phyloP scores from a whole-genome alignment of 2,329 filamentous ascomycete genomes.

The Salinomyces thailandicus region DNA sequence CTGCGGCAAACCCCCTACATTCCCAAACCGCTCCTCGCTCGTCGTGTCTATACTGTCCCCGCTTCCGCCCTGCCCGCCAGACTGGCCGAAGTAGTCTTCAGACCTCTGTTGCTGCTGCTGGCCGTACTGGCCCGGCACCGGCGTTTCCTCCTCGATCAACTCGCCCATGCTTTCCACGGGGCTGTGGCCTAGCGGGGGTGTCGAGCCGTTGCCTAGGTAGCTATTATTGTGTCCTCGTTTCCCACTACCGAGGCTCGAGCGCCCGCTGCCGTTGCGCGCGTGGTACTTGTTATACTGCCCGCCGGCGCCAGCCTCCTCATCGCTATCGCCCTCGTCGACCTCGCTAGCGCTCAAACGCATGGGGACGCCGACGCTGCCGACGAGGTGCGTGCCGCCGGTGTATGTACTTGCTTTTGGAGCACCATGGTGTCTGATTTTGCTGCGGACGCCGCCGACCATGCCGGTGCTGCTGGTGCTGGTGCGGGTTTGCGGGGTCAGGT shows the following conservation, averaged over 20 bases:
- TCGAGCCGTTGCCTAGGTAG: constrained; percentile 33
- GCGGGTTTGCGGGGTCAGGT: constrained; percentile 17
- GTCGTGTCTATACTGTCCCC: constrained; percentile 36
- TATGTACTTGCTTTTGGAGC: constrained; percentile 72
- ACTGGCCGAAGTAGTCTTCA: constrained; percentile 34
- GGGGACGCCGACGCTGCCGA: constrained; percentile 67
- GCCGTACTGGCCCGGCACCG: constrained; percentile 29
- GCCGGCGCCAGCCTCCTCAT: constrained; percentile 49
- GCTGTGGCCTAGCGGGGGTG: constrained; percentile 39
- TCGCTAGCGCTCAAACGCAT: constrained; percentile 90
- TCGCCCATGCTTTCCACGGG: constrained; percentile 32
- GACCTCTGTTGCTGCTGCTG: constrained; percentile 13
- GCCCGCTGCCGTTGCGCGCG: constrained; percentile 61
- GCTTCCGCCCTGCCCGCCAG: constrained; percentile 31
- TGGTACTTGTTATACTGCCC: constrained; percentile 40
- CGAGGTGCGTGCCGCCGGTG: constrained; percentile 56
- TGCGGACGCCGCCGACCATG: constrained; percentile 47
- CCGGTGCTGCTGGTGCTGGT: constrained; percentile 26
- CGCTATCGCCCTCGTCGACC: constrained; percentile 77
- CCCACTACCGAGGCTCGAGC: constrained; percentile 48
- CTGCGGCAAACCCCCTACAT: constrained; percentile 41
- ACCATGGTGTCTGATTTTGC: constrained; percentile 82
- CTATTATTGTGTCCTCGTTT: constrained; percentile 29
- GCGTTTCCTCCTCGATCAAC: constrained; percentile 35
- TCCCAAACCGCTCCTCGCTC: constrained; percentile 46